Percentiles rank a stretch among this genome's conserved stretches.
Evolutionary conservation across 805 yeast genomes (phyloP).

Genomic region (Zygoascus biomembranicola): DNA sequence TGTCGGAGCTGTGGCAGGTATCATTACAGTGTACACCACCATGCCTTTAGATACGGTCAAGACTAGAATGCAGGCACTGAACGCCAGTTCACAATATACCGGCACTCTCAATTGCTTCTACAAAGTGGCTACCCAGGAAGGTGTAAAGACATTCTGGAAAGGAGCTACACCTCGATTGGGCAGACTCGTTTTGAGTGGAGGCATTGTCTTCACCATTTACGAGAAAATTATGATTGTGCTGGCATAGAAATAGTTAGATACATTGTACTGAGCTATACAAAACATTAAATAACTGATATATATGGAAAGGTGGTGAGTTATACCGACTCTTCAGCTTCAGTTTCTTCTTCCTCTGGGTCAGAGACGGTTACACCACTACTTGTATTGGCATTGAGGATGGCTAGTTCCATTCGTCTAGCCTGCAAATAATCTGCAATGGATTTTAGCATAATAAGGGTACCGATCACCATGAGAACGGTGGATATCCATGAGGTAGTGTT

Average conservation of each 20-base stretch:
- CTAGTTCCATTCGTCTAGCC: slow-evolving; percentile 69
- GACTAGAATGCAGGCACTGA: slow-evolving; percentile 93
- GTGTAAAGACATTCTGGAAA: slow-evolving; percentile 87
- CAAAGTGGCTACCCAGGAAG: slow-evolving; percentile 77
- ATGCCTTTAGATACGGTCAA: slow-evolving; percentile 96
- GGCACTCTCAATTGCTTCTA: slow-evolving; percentile 78
- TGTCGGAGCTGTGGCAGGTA: slow-evolving; percentile 86
- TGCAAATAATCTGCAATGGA: slow-evolving; percentile 64
- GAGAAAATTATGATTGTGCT: slow-evolving; percentile 70
- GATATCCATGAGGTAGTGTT: slow-evolving; percentile 39
- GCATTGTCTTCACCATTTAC: slow-evolving; percentile 93
- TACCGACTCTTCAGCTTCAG: not conserved
- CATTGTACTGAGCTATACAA: not conserved
- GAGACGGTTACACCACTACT: not conserved
- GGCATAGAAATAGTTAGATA: not conserved
- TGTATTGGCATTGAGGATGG: slow-evolving; percentile 32
- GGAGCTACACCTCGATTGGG: slow-evolving; percentile 98
- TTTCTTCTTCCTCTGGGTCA: slow-evolving; percentile 2
- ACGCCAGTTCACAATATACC: slow-evolving; percentile 59
- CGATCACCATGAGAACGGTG: slow-evolving; percentile 56
- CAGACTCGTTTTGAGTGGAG: slow-evolving; percentile 86
- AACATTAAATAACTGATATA: not conserved
- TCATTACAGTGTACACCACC: slow-evolving; percentile 82
- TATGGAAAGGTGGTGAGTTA: not conserved
- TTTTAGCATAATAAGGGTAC: slow-evolving; percentile 54